Base-by-base conservation (phyloP, 352 stramenopile genomes). In the Phytophthora hibernalis region DNA sequence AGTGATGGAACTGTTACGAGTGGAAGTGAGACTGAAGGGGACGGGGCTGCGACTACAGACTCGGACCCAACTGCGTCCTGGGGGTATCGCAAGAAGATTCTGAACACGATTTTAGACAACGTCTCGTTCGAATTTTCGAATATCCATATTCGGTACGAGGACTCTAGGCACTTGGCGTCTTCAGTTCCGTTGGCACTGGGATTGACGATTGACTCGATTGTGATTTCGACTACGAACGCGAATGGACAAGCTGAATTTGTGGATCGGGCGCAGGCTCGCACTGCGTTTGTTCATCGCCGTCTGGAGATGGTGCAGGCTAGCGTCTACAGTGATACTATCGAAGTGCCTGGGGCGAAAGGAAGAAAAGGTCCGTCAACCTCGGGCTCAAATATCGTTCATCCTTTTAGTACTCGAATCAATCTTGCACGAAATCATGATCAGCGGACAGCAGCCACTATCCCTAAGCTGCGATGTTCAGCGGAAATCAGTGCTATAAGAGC, bases 101-200 rank as follows among this genome's bases (percentile, higher is more conserved):
- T 93, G 15, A 87, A 91, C 67, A 92, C 87, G 15, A 90, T 96
- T 44, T 53, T 95, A 9, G 85, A 96, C 61, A 96, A 96, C 47
- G 80, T 95, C 1, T 86, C 79, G 24, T 85, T 96, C 48, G 85
- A 96, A 70, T 82, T 95, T 43, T 76, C 78, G 21, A 91, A 92
- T 18, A 91, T 96, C 62, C 83, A 95, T 64, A 81, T 96, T 22
- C 81, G 85, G 11, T 96, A 93, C 48, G 86, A 96, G 66, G 86
- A 96, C 61, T 89, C 78, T 10, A 88, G 81, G 24, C 72, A 85
- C 16, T 59, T 91, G 24, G 54, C 91, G 15, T 81, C 82, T 0
- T 82, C 81, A 33, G 79, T 87, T 38, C 68, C 83, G 15, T 74
- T 92, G 44, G 83, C 84, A 1, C 54, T 95, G 6, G 88, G 88